A percentile compares a stretch with the other conserved stretches of the same genome.
Conservation (phyloP, 306 rosid species). For the Gleditsia sinensis region DNA sequence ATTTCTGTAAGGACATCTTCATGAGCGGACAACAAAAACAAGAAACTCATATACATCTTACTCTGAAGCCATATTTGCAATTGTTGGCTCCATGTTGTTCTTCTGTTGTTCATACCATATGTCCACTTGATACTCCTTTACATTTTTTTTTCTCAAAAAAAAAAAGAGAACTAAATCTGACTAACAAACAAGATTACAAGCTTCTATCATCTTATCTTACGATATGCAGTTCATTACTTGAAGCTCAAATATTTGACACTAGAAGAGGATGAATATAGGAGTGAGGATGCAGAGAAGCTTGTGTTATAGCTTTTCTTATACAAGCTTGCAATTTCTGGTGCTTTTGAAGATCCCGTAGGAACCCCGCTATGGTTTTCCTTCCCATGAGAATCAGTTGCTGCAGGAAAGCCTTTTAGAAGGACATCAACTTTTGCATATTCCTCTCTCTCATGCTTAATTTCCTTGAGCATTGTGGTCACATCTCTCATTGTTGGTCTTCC, state of each 20-base stretch:
- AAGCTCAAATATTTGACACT: constrained; percentile 25
- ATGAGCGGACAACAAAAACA: no score
- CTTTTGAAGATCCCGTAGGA: constrained; percentile 46
- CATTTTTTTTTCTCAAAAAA: no score
- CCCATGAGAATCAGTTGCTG: constrained; percentile 16
- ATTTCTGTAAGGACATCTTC: no score
- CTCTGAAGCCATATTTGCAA: no score
- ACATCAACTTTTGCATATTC: constrained; percentile 57
- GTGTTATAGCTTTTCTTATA: constrained; percentile 42
- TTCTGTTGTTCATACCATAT: no score
- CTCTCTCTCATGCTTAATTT: constrained; percentile 51
- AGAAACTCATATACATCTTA: no score
- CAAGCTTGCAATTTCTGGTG: constrained; percentile 40
- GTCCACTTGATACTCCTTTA: no score
- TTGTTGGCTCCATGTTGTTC: no score
- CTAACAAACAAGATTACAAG: no score
- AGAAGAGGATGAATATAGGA: constrained; percentile 21
- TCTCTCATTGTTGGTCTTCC: constrained; percentile 71
- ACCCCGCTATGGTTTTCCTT: constrained; percentile 29
- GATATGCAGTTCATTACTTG: background rate
- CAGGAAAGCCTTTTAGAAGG: constrained; percentile 50
- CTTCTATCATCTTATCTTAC: no score
- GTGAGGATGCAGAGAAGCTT: constrained; percentile 50
- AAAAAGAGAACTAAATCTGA: no score
- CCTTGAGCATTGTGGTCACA: constrained; percentile 65